A percentile compares a stretch with the other conserved stretches of the same genome.
phyloP scores from a whole-genome alignment of 129 eudicot genomes.

The Flaveria brownii region DNA sequence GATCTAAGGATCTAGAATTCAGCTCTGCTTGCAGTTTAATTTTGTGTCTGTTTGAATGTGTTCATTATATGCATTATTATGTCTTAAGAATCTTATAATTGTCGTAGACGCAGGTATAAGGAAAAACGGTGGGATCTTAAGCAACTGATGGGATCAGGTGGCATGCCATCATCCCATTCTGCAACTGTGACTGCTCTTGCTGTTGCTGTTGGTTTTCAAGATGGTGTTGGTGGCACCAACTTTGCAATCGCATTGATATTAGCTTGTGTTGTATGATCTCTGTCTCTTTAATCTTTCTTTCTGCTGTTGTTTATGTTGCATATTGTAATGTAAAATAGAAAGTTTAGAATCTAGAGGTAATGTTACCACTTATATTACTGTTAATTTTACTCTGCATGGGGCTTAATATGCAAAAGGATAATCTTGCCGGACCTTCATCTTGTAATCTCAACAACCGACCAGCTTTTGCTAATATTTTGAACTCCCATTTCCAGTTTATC shows the following conservation, averaged over 20 bases:
- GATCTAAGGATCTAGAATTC: background rate
- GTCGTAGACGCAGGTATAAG: conserved; percentile 80
- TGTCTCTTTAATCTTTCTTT: background rate
- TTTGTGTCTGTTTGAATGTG: background rate
- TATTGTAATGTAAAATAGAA: too few relatives aligned
- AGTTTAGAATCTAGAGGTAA: background rate
- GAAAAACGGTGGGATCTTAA: conserved; percentile 85
- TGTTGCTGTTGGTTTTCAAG: conserved; percentile 71
- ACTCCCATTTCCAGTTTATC: background rate
- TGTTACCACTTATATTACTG: background rate
- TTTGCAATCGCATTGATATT: conserved; percentile 70
- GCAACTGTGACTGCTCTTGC: conserved; percentile 96
- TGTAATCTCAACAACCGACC: conserved; percentile 1
- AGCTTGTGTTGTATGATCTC: conserved; percentile 74
- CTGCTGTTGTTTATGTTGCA: background rate
- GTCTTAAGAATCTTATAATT: conserved; percentile 52
- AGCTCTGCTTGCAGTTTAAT: background rate
- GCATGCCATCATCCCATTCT: conserved; percentile 99
- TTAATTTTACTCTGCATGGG: background rate
- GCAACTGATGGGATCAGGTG: conserved; percentile 94
- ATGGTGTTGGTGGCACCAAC: conserved; percentile 68
- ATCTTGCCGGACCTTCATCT: background rate
- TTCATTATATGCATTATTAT: background rate
- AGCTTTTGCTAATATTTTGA: background rate
- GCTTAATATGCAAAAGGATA: background rate